These are phyloP conservation scores for Parasarocladium wereldwijsianum DNA, from an alignment of 2,329 filamentous ascomycete species.

Conservation along the genomic window DNA sequence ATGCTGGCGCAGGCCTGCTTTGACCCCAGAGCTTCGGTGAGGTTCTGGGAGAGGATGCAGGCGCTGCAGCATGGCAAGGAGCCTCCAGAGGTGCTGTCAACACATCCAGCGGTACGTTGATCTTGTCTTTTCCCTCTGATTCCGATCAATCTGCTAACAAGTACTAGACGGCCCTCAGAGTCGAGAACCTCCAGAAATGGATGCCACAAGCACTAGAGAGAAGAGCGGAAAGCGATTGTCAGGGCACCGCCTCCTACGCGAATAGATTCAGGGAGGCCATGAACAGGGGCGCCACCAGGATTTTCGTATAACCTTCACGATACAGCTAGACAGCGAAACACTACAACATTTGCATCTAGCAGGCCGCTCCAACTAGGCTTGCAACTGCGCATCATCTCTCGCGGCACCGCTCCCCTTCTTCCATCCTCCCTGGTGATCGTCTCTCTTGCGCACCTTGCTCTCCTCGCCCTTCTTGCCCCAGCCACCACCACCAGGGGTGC, in stretches of 20 bases:
- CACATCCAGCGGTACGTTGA: slow-evolving; percentile 53
- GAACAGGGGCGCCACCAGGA: too few relatives aligned
- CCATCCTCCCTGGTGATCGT: slow-evolving; percentile 42
- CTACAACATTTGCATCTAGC: too few relatives aligned
- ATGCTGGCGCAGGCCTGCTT: slow-evolving; percentile 76
- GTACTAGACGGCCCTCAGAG: slow-evolving; percentile 40
- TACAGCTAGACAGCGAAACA: too few relatives aligned
- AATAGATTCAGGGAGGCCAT: slow-evolving; percentile 35
- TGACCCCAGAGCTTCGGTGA: slow-evolving; percentile 50
- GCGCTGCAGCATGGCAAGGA: slow-evolving; percentile 27
- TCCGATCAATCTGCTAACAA: slow-evolving; percentile 1
- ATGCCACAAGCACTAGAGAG: slow-evolving; percentile 41
- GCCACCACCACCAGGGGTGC: slow-evolving; percentile 66
- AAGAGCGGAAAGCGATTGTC: slow-evolving; percentile 37
- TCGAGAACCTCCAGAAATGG: slow-evolving; percentile 52
- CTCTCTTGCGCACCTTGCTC: slow-evolving; percentile 30
- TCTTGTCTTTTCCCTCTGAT: slow-evolving; percentile 2
- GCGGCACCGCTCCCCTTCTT: slow-evolving; percentile 40
- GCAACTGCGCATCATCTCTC: slow-evolving; percentile 46
- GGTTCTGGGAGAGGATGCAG: slow-evolving; percentile 56
- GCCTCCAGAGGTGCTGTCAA: slow-evolving; percentile 58
- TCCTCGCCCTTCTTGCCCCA: slow-evolving; percentile 51
- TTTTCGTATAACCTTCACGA: too few relatives aligned
- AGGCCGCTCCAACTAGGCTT: slow-evolving; percentile 34
- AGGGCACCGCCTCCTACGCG: slow-evolving; percentile 34